These are phyloP conservation scores for Emericellopsis atlantica DNA, from an alignment of 2,329 filamentous ascomycete species.

Conservation along the genomic window DNA sequence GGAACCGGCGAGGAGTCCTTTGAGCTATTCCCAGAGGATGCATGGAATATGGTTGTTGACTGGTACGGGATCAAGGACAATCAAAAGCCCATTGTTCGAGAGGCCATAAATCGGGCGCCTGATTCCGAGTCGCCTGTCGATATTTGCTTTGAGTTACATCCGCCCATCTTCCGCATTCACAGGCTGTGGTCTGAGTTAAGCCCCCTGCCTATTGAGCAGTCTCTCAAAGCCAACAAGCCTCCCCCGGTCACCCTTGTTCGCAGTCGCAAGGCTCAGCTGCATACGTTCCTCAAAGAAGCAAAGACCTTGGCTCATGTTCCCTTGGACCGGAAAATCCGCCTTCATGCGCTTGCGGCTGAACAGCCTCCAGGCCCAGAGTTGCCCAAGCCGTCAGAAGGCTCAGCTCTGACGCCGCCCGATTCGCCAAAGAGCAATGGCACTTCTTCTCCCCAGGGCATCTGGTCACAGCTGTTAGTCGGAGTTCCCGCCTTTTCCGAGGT, in stretches of 20 bases:
- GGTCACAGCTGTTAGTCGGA: constrained; percentile 29
- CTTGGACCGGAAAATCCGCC: constrained; percentile 57
- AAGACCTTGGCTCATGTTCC: constrained; percentile 61
- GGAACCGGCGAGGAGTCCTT: constrained; percentile 60
- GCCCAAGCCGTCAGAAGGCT: constrained; percentile 10
- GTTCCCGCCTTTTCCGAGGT: constrained; percentile 38
- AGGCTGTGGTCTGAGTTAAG: constrained; percentile 56
- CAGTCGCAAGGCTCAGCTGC: constrained; percentile 56
- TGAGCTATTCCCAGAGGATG: constrained; percentile 62
- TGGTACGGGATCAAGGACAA: constrained; percentile 71
- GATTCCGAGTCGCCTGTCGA: constrained; percentile 45
- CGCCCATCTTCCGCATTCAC: constrained; percentile 73
- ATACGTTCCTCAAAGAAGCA: constrained; percentile 62
- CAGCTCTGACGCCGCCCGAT: constrained; percentile 25
- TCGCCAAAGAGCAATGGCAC: constrained; percentile 19
- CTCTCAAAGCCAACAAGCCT: constrained; percentile 46
- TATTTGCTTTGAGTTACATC: constrained; percentile 71
- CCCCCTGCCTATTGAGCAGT: constrained; percentile 41
- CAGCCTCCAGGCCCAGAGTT: background rate
- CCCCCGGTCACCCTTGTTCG: constrained; percentile 55
- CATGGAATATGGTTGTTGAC: constrained; percentile 67
- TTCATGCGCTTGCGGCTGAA: constrained; percentile 19
- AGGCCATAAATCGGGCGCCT: constrained; percentile 56
- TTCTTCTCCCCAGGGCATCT: constrained; percentile 15
- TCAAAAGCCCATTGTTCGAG: constrained; percentile 60